phyloP scores from a whole-genome alignment of 2,329 filamentous ascomycete genomes.

The Fusarium bactridioides region DNA sequence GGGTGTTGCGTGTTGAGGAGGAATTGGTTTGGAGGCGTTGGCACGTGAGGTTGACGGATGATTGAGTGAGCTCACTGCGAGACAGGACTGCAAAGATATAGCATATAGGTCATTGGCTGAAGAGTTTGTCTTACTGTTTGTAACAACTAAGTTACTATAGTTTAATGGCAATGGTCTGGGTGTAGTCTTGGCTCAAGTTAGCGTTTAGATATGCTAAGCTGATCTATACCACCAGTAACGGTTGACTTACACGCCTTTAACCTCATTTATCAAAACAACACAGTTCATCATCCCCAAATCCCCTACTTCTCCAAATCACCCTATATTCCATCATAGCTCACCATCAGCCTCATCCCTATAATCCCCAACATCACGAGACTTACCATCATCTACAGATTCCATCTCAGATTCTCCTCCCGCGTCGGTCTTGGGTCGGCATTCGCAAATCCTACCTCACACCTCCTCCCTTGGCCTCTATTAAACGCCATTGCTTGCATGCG shows the following conservation, averaged over 20 bases:
- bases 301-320: not conserved
- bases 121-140: not conserved
- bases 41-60: slow-evolving; percentile 2
- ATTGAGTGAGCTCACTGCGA: not conserved
- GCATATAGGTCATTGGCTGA: not conserved
- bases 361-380: not conserved
- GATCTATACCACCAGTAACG: not conserved
- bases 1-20: slow-evolving; percentile 11
- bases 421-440: slow-evolving; percentile 40
- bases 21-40: slow-evolving; percentile 1
- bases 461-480: not conserved
- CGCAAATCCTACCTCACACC: slow-evolving; percentile 17
- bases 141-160: not conserved
- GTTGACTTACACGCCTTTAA: not conserved
- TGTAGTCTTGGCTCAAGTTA: not conserved
- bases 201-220: not conserved
- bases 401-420: slow-evolving; percentile 21
- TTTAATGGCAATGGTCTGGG: fast-evolving
- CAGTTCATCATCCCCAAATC: too few species aligned
- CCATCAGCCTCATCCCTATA: not conserved
- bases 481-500: slow-evolving; percentile 24
- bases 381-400: slow-evolving; percentile 7
- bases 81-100: not conserved
- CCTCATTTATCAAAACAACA: not conserved
- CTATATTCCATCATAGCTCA: not conserved